phyloP scores from a whole-genome alignment of 2,329 filamentous ascomycete species.

The Capronia coronata region DNA sequence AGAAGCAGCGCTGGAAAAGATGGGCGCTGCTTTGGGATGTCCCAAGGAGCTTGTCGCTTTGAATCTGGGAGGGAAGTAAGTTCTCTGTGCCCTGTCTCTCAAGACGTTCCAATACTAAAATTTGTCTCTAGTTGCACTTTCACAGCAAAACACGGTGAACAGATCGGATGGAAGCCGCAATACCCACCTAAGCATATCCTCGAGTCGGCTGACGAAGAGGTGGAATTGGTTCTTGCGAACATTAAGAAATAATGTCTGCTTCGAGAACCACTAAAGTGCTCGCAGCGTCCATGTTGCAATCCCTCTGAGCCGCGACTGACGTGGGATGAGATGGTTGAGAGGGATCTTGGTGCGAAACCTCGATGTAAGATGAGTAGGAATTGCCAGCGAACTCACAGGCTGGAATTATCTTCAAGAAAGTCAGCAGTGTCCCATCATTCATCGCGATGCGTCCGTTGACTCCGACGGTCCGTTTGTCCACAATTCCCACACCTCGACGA shows the following conservation, averaged over 20 bases:
- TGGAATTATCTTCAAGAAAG: no score
- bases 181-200: slow-evolving; percentile 44
- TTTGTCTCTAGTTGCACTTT: slow-evolving; percentile 38
- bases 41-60: slow-evolving; percentile 37
- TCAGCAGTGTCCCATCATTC: no score
- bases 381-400: no score
- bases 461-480: no score
- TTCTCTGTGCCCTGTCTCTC: not conserved
- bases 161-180: slow-evolving; percentile 44
- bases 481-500: no score
- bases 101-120: not conserved
- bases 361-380: no score
- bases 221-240: slow-evolving; percentile 38
- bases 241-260: not conserved
- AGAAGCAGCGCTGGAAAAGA: slow-evolving; percentile 35
- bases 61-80: slow-evolving; percentile 42
- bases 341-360: no score
- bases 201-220: slow-evolving; percentile 42
- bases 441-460: no score
- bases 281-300: no score
- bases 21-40: slow-evolving; percentile 38
- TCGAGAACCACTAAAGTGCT: no score
- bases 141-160: slow-evolving; percentile 37
- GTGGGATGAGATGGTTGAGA: no score
- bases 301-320: no score